Conservation (phyloP, 2,329 filamentous ascomycete genomes). For the Diaporthe helianthi region DNA sequence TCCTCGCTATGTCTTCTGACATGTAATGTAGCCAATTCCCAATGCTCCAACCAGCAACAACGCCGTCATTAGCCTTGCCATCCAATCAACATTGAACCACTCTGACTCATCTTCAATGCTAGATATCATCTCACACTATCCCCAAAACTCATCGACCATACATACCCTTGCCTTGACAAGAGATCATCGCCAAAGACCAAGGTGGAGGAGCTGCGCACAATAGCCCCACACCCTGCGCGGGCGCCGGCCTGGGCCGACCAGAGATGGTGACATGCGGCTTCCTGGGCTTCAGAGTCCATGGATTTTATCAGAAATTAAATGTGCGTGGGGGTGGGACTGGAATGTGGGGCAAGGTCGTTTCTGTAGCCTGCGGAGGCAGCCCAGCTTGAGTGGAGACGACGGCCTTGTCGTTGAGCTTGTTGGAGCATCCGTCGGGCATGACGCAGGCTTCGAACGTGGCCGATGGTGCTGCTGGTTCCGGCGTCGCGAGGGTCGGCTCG, state of each 20-base stretch:
- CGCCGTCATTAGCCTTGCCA: too few relatives aligned
- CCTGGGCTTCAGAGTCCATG: too few relatives aligned
- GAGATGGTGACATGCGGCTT: background rate
- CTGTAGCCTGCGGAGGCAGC: background rate
- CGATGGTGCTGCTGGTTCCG: background rate
- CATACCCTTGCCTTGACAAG: slow-evolving; percentile 61
- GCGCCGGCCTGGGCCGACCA: background rate
- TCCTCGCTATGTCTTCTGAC: background rate
- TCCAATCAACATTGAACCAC: background rate
- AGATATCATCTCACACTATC: background rate
- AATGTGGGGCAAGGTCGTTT: background rate
- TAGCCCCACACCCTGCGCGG: background rate
- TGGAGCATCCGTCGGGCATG: background rate
- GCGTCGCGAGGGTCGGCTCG: background rate
- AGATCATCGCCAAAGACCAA: background rate
- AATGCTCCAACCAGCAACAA: background rate
- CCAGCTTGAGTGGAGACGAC: accelerated
- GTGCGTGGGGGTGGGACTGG: too few relatives aligned
- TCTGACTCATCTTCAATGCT: background rate
- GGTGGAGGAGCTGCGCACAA: background rate
- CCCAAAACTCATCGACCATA: slow-evolving; percentile 67
- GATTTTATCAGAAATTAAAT: too few relatives aligned
- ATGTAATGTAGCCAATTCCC: background rate
- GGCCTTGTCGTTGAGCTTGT: background rate
- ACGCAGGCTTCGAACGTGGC: background rate